Percentiles rank a stretch among this genome's conserved stretches.
Evolutionary conservation across 2,329 filamentous ascomycete species (phyloP).

Genomic region (Colletotrichum salicis): DNA sequence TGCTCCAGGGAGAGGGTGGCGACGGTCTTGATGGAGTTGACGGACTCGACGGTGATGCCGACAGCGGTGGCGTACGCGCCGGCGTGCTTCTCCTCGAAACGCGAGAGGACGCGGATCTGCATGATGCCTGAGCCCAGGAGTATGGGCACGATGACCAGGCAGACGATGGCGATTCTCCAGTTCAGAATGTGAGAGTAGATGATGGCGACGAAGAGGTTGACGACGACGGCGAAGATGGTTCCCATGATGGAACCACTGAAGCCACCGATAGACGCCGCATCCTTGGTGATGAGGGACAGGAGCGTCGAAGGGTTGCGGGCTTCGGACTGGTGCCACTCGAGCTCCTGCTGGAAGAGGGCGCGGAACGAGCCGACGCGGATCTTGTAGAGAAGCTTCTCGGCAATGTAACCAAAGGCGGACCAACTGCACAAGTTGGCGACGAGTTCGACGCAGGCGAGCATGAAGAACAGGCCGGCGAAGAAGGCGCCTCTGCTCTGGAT

Average conservation of each 20-base stretch:
- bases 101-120: conserved; percentile 71
- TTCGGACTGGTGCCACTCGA: conserved; percentile 77
- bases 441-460: conserved; percentile 59
- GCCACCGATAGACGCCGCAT: conserved; percentile 73
- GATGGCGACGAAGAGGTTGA: conserved; percentile 76
- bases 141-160: conserved; percentile 74
- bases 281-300: conserved; percentile 75
- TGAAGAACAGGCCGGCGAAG: conserved; percentile 67
- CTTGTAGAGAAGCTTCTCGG: conserved; percentile 73
- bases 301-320: conserved; percentile 70
- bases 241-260: conserved; percentile 78
- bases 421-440: conserved; percentile 67
- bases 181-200: conserved; percentile 76
- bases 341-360: conserved; percentile 72
- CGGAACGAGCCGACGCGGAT: conserved; percentile 73
- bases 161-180: conserved; percentile 81
- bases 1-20: conserved; percentile 65
- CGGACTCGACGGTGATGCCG: conserved; percentile 73
- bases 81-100: conserved; percentile 71
- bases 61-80: conserved; percentile 73
- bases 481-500: conserved; percentile 55
- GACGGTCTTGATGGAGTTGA: conserved; percentile 73
- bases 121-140: conserved; percentile 76
- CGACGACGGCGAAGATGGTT: conserved; percentile 72
- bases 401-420: conserved; percentile 58